Conservation (phyloP, 2,329 filamentous ascomycete species). For the Gremmenia infestans region DNA sequence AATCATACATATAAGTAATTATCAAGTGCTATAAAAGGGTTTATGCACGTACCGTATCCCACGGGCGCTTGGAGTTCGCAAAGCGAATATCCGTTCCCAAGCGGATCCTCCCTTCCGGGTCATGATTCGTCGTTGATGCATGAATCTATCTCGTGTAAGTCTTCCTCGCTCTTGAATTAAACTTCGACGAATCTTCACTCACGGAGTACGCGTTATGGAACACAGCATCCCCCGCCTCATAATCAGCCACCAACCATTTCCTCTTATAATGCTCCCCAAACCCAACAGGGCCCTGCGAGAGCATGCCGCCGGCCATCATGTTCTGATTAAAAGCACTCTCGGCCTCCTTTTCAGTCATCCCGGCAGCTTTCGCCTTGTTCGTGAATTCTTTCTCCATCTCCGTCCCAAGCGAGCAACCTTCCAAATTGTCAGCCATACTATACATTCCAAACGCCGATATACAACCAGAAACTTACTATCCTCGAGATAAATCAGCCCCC, state of each 20-base stretch:
- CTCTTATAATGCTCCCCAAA: constrained; percentile 21
- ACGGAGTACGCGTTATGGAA: constrained; percentile 38
- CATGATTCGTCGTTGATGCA: constrained; percentile 37
- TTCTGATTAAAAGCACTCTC: constrained; percentile 51
- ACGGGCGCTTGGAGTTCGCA: constrained; percentile 28
- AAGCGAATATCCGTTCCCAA: constrained; percentile 40
- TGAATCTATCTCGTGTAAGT: constrained; percentile 18
- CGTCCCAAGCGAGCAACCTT: constrained; percentile 35
- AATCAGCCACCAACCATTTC: constrained; percentile 33
- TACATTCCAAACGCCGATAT: background rate
- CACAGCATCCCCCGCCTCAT: constrained; percentile 37
- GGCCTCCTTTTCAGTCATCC: constrained; percentile 47
- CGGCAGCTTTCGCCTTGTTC: constrained; percentile 41
- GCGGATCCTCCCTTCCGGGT: constrained; percentile 34
- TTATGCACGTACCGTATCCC: constrained; percentile 8
- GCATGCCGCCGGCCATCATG: constrained; percentile 51
- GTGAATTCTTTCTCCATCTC: constrained; percentile 48
- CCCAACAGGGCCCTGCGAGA: constrained; percentile 43
- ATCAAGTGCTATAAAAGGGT: background rate
- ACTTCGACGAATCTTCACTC: background rate
- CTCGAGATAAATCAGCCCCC: constrained; percentile 56
- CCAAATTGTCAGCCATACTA: background rate
- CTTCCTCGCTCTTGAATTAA: background rate
- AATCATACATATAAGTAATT: background rate
- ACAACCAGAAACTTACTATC: constrained; percentile 29